phyloP scores from a whole-genome alignment of 495 filamentous ascomycete genomes.

The Aspergillus egyptiacus region DNA sequence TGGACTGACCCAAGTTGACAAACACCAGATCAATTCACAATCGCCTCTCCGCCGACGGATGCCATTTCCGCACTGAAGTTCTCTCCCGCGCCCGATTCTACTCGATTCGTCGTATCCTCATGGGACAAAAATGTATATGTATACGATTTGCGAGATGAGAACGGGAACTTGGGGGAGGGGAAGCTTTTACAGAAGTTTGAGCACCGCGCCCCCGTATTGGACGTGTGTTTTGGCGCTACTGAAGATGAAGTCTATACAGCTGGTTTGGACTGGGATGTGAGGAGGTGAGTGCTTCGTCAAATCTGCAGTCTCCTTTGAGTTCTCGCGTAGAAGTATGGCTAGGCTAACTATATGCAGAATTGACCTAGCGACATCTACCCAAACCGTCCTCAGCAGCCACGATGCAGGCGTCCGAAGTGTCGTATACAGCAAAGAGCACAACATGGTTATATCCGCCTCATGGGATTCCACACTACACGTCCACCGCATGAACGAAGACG shows the following conservation, averaged over 20 bases:
- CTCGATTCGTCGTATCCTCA: slow-evolving; percentile 77
- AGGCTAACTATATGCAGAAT: slow-evolving; percentile 46
- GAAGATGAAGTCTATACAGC: slow-evolving; percentile 80
- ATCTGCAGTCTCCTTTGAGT: neutral
- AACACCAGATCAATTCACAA: slow-evolving; percentile 37
- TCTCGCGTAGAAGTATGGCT: neutral
- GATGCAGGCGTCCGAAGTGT: slow-evolving; percentile 71
- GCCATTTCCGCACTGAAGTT: slow-evolving; percentile 83
- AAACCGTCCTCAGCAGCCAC: slow-evolving; percentile 74
- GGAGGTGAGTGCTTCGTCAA: slow-evolving; percentile 45
- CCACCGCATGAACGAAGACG: slow-evolving; percentile 51
- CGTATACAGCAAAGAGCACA: slow-evolving; percentile 70
- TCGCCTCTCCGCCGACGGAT: slow-evolving; percentile 67
- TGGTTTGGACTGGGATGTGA: slow-evolving; percentile 79
- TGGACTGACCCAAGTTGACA: slow-evolving; percentile 14
- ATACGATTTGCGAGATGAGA: slow-evolving; percentile 67
- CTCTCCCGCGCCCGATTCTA: slow-evolving; percentile 59
- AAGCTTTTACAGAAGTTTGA: slow-evolving; percentile 65
- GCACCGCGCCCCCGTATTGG: slow-evolving; percentile 80
- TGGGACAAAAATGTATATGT: slow-evolving; percentile 93
- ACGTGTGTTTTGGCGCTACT: slow-evolving; percentile 79
- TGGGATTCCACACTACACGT: slow-evolving; percentile 91
- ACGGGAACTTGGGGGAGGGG: slow-evolving; percentile 49
- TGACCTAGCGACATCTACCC: slow-evolving; percentile 62
- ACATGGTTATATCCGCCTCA: slow-evolving; percentile 76